Evolutionary conservation across 1,139 yeast genomes (phyloP), one percentile per base, ranked within the genome.

Genomic region (Debaryomyces singareniensis): DNA sequence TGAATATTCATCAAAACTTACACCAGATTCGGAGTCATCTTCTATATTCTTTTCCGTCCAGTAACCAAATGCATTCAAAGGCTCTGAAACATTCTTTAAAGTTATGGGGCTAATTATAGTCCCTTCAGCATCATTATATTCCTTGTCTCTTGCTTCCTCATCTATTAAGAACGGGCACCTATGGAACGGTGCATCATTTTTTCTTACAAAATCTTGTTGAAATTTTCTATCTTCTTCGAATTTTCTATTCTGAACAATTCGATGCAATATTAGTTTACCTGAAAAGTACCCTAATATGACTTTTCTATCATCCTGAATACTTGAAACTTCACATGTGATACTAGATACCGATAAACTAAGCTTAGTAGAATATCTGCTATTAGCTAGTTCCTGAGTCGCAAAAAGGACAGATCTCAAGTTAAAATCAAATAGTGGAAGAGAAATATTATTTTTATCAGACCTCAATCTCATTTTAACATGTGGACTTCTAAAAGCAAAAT

Each of bases 181-280:
- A 42, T 84, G 93, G 41, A 75, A 86, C 0, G 95, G 89, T 0
- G 85, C 83, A 58, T 91, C 98, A 45, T 84, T 83, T 9, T 62
- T 43, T 15, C 73, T 59, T 2, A 87, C 59, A 50, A 84, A 94
- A 5, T 63, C 62, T 34, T 79, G 79, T 50, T 87, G 96, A 13
- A 56, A 48, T 7, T 50, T 50, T 34, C 75, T 56, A 27, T 70
- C 71, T 6, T 62, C 62, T 1, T 52, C 50, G 46, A 68, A 71
- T 29, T 76, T 61, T 5, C 65, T 56, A 35, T 74, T 72, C 37
- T 75, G 78, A 16, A 69, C 61, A 39, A 86, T 80, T 39, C 76
- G 70, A 4, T 86, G 74, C 12, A 79, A 42, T 6, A 61, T 59
- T 1, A 89, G 25, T 0, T 89, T 67, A 0, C 93, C 81, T 25